phyloP scores from a whole-genome alignment of 2,329 filamentous ascomycete species.

The Penicillium sp. region DNA sequence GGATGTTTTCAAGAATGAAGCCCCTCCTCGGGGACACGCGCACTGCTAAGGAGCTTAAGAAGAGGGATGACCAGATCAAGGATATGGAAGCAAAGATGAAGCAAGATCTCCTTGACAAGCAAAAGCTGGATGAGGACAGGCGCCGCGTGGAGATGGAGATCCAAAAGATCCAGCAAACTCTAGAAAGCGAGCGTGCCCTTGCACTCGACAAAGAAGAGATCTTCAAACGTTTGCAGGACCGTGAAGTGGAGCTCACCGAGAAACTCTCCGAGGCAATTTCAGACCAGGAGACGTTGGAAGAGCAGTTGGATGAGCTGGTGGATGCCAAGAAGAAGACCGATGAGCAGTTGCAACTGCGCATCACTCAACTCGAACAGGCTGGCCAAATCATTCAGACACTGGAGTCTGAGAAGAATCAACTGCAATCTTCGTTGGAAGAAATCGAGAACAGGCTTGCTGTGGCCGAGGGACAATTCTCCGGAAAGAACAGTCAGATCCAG shows the following conservation, averaged over 20 bases:
- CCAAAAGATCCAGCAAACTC: constrained; percentile 80
- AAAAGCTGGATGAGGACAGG: constrained; percentile 83
- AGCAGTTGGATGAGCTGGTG: constrained; percentile 84
- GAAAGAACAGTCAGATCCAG: constrained; percentile 71
- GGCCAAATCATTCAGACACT: constrained; percentile 78
- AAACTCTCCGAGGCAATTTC: constrained; percentile 88
- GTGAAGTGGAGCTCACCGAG: constrained; percentile 88
- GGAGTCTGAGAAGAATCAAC: constrained; percentile 76
- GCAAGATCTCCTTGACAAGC: constrained; percentile 66
- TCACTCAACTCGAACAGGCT: constrained; percentile 84
- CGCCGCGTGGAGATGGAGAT: constrained; percentile 82
- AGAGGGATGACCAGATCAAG: constrained; percentile 87
- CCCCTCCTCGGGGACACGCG: constrained; percentile 87
- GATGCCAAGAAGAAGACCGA: constrained; percentile 85
- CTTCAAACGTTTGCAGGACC: constrained; percentile 86
- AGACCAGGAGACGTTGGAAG: constrained; percentile 89
- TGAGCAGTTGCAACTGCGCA: constrained; percentile 71
- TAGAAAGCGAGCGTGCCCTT: constrained; percentile 92
- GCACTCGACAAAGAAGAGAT: constrained; percentile 98
- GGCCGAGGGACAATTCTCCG: constrained; percentile 63
- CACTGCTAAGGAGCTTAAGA: constrained; percentile 89
- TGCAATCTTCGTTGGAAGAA: constrained; percentile 61
- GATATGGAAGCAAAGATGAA: constrained; percentile 79
- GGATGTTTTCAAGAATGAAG: constrained; percentile 89
- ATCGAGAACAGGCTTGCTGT: constrained; percentile 68